Evolutionary conservation across 2,329 filamentous ascomycete genomes (phyloP).

Genomic region (Fusarium bactridioides): DNA sequence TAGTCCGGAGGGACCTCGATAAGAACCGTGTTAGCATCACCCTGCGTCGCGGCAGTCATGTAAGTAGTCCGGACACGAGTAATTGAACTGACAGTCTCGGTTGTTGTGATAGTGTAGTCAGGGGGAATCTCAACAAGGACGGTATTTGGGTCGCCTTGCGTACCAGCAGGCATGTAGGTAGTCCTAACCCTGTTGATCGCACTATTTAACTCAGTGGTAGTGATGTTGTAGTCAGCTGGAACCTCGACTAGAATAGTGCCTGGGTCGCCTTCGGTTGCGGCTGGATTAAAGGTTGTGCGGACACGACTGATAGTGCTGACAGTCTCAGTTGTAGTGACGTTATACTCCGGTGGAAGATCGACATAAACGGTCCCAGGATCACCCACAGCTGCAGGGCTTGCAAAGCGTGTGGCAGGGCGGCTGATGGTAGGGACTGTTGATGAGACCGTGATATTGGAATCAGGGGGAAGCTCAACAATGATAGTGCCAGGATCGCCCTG

Average conservation of each 20-base stretch:
- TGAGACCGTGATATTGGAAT: constrained; percentile 3
- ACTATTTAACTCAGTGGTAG: background rate
- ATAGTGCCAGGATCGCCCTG: constrained; percentile 18
- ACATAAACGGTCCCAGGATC: constrained; percentile 10
- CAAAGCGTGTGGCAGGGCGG: constrained; percentile 1
- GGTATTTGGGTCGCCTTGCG: background rate
- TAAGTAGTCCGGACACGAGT: background rate
- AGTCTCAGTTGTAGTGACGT: constrained; percentile 1
- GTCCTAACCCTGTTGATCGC: background rate
- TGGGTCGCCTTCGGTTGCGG: constrained; percentile 13
- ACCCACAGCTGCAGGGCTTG: background rate
- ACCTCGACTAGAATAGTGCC: background rate
- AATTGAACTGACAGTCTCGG: background rate
- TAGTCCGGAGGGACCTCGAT: background rate
- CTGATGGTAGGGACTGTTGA: background rate
- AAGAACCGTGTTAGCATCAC: background rate
- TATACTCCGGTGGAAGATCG: constrained; percentile 1
- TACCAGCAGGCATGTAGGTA: background rate
- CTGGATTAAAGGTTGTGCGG: constrained; percentile 1
- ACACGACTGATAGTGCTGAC: background rate
- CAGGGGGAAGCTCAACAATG: constrained; percentile 8
- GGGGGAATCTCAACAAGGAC: constrained; percentile 1
- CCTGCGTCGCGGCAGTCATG: background rate
- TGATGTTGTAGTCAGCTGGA: constrained; percentile 5
- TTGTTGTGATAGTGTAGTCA: constrained; percentile 5